Conservation (phyloP, 306 rosid species). For the Cucumis melo region DNA sequence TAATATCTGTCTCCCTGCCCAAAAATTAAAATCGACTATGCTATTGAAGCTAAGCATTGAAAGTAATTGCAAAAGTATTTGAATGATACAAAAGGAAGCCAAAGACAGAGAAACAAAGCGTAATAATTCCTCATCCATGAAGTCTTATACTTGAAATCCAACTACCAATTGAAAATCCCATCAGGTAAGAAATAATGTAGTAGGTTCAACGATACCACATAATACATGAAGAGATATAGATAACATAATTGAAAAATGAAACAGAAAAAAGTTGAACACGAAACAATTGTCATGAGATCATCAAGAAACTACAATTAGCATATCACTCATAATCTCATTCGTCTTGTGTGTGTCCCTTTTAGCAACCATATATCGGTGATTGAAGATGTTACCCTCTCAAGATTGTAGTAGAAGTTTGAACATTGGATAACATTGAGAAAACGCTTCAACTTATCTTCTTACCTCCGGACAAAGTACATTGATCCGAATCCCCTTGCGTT, state of each 20-base stretch:
- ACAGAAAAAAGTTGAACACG: neutral
- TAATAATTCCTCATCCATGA: neutral
- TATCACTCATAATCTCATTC: neutral
- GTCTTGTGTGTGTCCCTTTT: neutral
- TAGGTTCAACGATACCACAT: neutral
- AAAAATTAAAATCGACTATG: neutral
- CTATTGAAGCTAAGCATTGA: neutral
- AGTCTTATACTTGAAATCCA: neutral
- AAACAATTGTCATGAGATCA: neutral
- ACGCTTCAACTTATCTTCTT: slow-evolving; percentile 10
- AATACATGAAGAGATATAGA: neutral
- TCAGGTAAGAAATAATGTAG: neutral
- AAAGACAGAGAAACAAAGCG: neutral
- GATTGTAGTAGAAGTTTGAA: neutral
- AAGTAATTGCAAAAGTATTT: neutral
- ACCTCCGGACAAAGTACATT: slow-evolving; percentile 98
- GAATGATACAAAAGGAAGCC: neutral
- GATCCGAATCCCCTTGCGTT: slow-evolving; percentile 70
- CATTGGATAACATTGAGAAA: neutral
- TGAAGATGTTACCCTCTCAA: neutral
- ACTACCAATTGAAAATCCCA: neutral
- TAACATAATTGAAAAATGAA: neutral
- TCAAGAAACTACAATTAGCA: neutral
- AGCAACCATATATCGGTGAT: neutral
- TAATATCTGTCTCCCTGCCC: too few relatives aligned